Conservation (phyloP, 768 basidiomycete genomes). For the Termitomyces sp. region DNA sequence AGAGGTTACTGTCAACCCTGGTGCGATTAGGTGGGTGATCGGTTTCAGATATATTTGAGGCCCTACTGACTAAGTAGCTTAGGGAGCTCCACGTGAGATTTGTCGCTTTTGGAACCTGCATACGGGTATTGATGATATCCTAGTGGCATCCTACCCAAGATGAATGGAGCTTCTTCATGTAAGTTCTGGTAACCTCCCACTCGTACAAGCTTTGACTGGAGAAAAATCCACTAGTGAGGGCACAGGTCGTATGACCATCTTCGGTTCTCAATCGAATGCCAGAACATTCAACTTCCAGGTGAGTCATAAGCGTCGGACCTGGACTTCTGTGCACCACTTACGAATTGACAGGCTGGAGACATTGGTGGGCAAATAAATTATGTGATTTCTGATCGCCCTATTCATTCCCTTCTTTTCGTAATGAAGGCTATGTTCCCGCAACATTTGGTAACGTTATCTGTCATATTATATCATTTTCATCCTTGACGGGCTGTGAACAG, state of each 20-base stretch:
- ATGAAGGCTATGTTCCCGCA: constrained; percentile 49
- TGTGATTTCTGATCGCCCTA: not conserved
- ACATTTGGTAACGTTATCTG: constrained; percentile 36
- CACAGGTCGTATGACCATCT: constrained; percentile 48
- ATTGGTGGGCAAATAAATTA: constrained; percentile 32
- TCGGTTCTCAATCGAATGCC: constrained; percentile 48
- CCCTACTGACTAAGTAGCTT: not conserved
- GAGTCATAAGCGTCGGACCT: not conserved
- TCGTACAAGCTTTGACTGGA: not conserved
- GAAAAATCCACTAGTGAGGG: constrained; percentile 43
- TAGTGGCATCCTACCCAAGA: constrained; percentile 71
- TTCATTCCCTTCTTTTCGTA: constrained; percentile 1
- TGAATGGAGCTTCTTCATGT: constrained; percentile 62
- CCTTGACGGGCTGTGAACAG: constrained; percentile 17
- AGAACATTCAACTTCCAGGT: constrained; percentile 58
- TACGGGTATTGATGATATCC: constrained; percentile 1
- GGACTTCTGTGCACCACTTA: not conserved
- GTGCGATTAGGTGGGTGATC: constrained; percentile 41
- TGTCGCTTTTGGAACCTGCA: not conserved
- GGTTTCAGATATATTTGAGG: not conserved
- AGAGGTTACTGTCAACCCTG: constrained; percentile 54
- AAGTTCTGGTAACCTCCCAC: constrained; percentile 12
- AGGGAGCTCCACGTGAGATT: constrained; percentile 50
- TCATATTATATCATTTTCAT: not conserved
- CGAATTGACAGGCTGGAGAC: constrained; percentile 42